A percentile compares a stretch with the other conserved stretches of the same genome.
Evolutionary conservation across 2,329 filamentous ascomycete genomes (phyloP).

Genomic region (Fusarium sp.): DNA sequence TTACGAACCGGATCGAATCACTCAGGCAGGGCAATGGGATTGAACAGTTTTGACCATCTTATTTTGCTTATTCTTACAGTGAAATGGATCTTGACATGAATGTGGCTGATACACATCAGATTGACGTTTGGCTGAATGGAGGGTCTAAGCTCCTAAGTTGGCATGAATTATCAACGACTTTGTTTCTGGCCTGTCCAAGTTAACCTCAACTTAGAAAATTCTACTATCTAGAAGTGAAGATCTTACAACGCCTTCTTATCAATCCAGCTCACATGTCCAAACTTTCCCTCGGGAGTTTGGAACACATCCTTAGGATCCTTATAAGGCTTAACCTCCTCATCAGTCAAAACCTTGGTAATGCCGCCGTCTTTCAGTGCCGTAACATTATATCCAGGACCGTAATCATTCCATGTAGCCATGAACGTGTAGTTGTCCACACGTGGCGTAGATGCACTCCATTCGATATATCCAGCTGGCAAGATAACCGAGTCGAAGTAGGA

Average conservation of each 20-base stretch:
- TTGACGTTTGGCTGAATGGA: neutral
- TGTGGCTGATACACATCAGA: neutral
- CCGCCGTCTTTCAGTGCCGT: slow-evolving; percentile 55
- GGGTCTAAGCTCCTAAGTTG: neutral
- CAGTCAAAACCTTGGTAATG: slow-evolving; percentile 61
- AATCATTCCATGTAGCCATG: slow-evolving; percentile 67
- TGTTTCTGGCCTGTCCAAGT: neutral
- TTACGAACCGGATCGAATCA: neutral
- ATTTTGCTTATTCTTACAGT: neutral
- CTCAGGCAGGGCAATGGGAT: neutral
- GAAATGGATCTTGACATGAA: neutral
- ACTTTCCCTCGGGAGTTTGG: slow-evolving; percentile 30
- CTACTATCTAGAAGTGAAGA: neutral
- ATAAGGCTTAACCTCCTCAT: slow-evolving; percentile 48
- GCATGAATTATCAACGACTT: neutral
- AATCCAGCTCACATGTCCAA: slow-evolving; percentile 30
- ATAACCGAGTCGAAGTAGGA: slow-evolving; percentile 68
- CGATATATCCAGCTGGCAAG: slow-evolving; percentile 64
- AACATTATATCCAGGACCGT: slow-evolving; percentile 66
- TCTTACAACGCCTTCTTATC: slow-evolving; percentile 25
- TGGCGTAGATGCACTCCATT: slow-evolving; percentile 8
- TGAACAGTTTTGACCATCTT: neutral
- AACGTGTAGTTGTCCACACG: slow-evolving; percentile 59
- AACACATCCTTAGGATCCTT: slow-evolving; percentile 31
- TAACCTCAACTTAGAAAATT: neutral